phyloP scores from a whole-genome alignment of 805 yeast species.

The Yamadazyma nakazawae region DNA sequence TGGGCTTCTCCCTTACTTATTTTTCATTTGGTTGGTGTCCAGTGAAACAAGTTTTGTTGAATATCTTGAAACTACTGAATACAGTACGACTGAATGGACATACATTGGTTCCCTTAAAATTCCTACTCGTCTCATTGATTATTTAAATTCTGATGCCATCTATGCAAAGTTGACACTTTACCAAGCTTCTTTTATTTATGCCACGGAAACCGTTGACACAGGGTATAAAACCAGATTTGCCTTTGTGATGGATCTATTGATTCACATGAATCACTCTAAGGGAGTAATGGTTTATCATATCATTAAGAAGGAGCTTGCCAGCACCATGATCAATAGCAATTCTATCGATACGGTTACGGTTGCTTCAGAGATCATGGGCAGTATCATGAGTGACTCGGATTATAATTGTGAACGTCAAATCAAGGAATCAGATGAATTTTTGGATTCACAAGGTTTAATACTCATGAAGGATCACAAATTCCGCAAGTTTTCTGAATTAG shows the following conservation, averaged over 20 bases:
- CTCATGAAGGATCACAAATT: slow-evolving; percentile 11
- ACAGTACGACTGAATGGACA: slow-evolving; percentile 15
- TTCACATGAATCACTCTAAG: slow-evolving; percentile 16
- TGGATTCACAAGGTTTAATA: slow-evolving; percentile 11
- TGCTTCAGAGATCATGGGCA: slow-evolving; percentile 25
- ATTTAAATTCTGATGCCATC: slow-evolving; percentile 17
- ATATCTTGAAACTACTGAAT: slow-evolving; percentile 21
- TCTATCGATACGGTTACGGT: slow-evolving; percentile 25
- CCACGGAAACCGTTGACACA: slow-evolving; percentile 26
- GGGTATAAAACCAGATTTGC: slow-evolving; percentile 29
- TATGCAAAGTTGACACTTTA: slow-evolving; percentile 23
- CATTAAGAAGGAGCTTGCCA: slow-evolving; percentile 24
- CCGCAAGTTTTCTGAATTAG: slow-evolving; percentile 10
- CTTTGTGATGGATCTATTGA: slow-evolving; percentile 25
- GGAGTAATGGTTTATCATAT: slow-evolving; percentile 32
- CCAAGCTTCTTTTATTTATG: slow-evolving; percentile 30
- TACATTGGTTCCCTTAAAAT: slow-evolving; percentile 17
- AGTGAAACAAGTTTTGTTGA: slow-evolving; percentile 23
- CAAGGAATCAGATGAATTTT: slow-evolving; percentile 16
- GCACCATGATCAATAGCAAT: slow-evolving; percentile 24
- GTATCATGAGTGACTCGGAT: slow-evolving; percentile 15
- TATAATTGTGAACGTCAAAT: slow-evolving; percentile 17
- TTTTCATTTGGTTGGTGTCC: slow-evolving; percentile 30
- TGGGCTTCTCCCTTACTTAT: slow-evolving; percentile 22
- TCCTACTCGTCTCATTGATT: slow-evolving; percentile 29